Evolutionary conservation across 2,329 filamentous ascomycete genomes (phyloP).

Genomic region (Pseudogymnoascus sp.): DNA sequence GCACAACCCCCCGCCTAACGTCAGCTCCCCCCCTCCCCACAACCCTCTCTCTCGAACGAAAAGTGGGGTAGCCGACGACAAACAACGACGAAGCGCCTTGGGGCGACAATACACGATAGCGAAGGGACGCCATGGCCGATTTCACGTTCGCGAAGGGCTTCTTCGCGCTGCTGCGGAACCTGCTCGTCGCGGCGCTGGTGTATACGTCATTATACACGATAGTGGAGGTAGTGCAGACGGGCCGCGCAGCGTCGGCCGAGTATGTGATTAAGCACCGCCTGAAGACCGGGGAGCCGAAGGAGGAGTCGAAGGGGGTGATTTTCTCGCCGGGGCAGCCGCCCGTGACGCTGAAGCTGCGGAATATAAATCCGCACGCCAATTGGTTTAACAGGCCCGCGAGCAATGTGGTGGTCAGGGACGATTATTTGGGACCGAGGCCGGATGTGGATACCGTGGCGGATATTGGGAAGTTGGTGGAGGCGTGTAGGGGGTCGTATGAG

Average conservation of each 20-base stretch:
- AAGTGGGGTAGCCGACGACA: background rate
- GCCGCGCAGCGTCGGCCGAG: conserved; percentile 25
- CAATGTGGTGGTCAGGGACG: conserved; percentile 41
- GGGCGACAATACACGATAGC: background rate
- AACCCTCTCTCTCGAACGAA: background rate
- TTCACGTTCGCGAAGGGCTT: conserved; percentile 15
- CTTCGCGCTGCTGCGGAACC: conserved; percentile 34
- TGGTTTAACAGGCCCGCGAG: conserved; percentile 45
- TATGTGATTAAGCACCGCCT: conserved; percentile 12
- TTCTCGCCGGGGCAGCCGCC: conserved; percentile 25
- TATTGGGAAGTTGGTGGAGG: conserved; percentile 41
- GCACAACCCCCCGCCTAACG: background rate
- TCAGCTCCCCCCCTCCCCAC: background rate
- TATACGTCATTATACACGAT: conserved; percentile 35
- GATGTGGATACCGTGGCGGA: conserved; percentile 46
- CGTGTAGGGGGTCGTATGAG: conserved; percentile 42
- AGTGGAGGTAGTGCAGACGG: conserved; percentile 33
- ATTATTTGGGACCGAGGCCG: conserved; percentile 42
- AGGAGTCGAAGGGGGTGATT: background rate
- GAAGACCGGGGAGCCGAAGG: background rate
- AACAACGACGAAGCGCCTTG: background rate
- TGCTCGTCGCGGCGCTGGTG: conserved; percentile 33
- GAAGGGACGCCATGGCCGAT: conserved; percentile 2
- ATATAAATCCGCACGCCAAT: conserved; percentile 43
- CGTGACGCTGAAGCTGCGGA: conserved; percentile 34